A percentile compares a stretch with the other conserved stretches of the same genome.
These are phyloP conservation scores for Solanum piurae DNA, from an alignment of 257 asterid genomes.

Conservation along the genomic window DNA sequence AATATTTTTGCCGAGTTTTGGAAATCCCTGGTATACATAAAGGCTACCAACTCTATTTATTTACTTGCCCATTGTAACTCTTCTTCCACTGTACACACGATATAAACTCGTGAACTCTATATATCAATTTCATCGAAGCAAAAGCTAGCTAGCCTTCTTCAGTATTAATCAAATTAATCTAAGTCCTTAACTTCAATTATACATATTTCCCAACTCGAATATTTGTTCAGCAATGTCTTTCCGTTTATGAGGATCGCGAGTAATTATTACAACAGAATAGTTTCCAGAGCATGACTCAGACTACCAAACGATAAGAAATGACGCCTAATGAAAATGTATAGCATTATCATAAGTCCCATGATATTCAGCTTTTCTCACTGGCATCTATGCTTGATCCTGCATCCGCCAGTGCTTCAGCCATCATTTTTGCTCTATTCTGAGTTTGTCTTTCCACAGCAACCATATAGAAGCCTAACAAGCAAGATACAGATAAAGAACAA, in stretches of 20 bases:
- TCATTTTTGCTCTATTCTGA: constrained; percentile 63
- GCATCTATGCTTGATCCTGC: constrained; percentile 34
- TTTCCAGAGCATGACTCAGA: background rate
- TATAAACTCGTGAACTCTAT: constrained; percentile 27
- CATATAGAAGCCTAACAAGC: constrained; percentile 66
- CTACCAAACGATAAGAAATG: background rate
- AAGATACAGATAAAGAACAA: background rate
- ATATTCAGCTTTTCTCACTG: constrained; percentile 22
- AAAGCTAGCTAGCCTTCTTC: background rate
- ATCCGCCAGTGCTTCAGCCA: constrained; percentile 50
- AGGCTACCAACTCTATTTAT: constrained; percentile 44
- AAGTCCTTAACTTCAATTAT: background rate
- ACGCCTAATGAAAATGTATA: background rate
- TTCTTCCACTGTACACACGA: background rate
- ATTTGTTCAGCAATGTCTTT: background rate
- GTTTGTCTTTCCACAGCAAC: constrained; percentile 77
- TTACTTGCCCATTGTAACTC: background rate
- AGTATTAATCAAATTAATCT: background rate
- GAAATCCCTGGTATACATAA: background rate
- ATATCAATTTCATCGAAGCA: constrained; percentile 16
- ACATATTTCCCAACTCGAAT: too few species aligned
- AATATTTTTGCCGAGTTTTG: background rate
- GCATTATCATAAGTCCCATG: background rate
- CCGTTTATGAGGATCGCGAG: background rate
- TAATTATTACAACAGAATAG: background rate